Base-by-base conservation (phyloP, 805 yeast genomes). In the Saturnispora besseyi region DNA sequence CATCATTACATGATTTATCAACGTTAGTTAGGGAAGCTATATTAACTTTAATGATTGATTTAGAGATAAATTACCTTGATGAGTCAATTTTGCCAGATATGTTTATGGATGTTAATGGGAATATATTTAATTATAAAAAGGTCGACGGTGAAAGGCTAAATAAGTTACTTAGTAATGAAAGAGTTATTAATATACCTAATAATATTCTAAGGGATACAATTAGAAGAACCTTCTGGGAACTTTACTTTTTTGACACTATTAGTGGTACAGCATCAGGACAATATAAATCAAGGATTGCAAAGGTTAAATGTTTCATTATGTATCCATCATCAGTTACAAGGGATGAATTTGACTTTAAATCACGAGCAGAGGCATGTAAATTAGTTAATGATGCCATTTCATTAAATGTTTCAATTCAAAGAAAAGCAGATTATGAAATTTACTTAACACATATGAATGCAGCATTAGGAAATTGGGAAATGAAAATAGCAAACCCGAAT, bases 211-310 rank as follows among this genome's bases (percentile, higher is more conserved):
- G 57, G 33, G 71, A 70, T 50, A 58, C 66, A 38, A 71, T 72
- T 5, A 65, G 81, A 49, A 63, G 78, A 50, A 66, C 75, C 10
- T 70, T 74, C 52, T 76, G 81, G 81, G 81, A 76, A 50, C 57
- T 75, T 5, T 72, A 73, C 55, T 76, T 75, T 56, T 65, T 76
- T 46, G 81, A 76, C 58, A 73, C 76, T 9, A 63, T 75, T 34
- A 73, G 75, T 52, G 81, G 80, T 1, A 75, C 79, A 6, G 78
- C 81, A 0, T 77, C 76, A 45, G 81, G 80, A 10, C 65, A 63
- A 45, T 61, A 77, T 1, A 58, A 67, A 12, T 73, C 79, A 1
- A 56, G 60, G 10, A 53, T 77, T 13, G 69, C 76, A 1, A 58
- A 66, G 3, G 48, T 64, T 1, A 61, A 65, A 30, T 62, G 71